These are phyloP conservation scores for Crepidotus variabilis DNA, from an alignment of 768 basidiomycete species.

Conservation along the genomic window DNA sequence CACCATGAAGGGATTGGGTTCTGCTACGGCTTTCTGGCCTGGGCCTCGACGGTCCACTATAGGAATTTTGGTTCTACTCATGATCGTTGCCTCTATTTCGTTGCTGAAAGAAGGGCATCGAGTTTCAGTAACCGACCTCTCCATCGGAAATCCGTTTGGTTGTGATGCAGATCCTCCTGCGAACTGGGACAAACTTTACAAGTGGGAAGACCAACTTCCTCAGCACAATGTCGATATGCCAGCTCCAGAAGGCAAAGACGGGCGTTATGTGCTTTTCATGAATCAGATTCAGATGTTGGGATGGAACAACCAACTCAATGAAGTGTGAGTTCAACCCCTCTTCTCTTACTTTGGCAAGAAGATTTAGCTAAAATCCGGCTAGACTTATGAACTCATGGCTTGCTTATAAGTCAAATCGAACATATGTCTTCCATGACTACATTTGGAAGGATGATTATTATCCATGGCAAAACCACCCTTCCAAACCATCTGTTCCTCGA, in stretches of 20 bases:
- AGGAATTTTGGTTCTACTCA: no score
- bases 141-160: background rate
- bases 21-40: no score
- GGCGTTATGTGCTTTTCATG: slow-evolving; percentile 46
- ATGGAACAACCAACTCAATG: slow-evolving; percentile 53
- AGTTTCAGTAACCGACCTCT: no score
- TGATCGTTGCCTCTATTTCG: no score
- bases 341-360: background rate
- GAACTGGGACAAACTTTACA: slow-evolving; percentile 6
- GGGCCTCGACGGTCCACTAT: no score
- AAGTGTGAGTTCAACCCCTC: slow-evolving; percentile 34
- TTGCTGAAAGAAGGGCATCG: no score
- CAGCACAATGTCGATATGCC: slow-evolving; percentile 47
- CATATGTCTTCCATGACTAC: slow-evolving; percentile 50
- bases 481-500: slow-evolving; percentile 23
- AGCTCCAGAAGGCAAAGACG: slow-evolving; percentile 43
- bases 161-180: slow-evolving; percentile 5
- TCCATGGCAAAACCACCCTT: slow-evolving; percentile 30
- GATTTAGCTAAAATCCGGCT: background rate
- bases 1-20: no score
- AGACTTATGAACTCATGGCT: background rate
- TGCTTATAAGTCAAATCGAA: slow-evolving; percentile 38
- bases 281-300: slow-evolving; percentile 42
- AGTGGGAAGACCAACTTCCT: slow-evolving; percentile 44
- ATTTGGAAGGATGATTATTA: slow-evolving; percentile 41